phyloP scores from a whole-genome alignment of 495 filamentous ascomycete species.

The Wilcoxina mikolae region DNA sequence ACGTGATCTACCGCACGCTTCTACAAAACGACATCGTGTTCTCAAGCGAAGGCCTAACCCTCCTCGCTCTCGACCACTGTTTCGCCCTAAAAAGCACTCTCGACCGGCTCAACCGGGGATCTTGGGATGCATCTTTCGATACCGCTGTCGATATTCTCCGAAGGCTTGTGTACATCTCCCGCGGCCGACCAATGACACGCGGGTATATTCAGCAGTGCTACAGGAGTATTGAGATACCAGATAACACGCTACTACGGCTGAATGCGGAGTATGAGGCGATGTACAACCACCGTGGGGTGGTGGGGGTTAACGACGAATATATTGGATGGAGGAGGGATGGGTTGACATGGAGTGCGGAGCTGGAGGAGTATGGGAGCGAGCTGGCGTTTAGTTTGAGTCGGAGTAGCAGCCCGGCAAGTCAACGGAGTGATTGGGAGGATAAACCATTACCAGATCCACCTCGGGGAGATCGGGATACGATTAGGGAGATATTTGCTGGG shows the following conservation, averaged over 20 bases:
- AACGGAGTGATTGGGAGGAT: slow-evolving; percentile 6
- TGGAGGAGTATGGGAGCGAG: slow-evolving; percentile 18
- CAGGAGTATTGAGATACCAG: slow-evolving; percentile 16
- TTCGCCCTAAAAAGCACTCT: slow-evolving; percentile 22
- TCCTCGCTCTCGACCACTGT: slow-evolving; percentile 23
- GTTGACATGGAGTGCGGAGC: slow-evolving; percentile 15
- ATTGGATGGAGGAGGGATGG: slow-evolving; percentile 27
- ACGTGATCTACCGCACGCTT: slow-evolving; percentile 18
- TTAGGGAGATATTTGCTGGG: no score
- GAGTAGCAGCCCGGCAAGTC: slow-evolving; percentile 9
- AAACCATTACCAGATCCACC: slow-evolving; percentile 18
- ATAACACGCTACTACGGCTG: slow-evolving; percentile 21
- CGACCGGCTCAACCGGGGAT: not conserved
- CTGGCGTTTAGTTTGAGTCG: not conserved
- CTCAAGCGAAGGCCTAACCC: slow-evolving; percentile 26
- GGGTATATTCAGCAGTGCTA: slow-evolving; percentile 27
- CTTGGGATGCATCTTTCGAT: slow-evolving; percentile 10
- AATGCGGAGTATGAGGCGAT: slow-evolving; percentile 23
- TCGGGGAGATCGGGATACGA: no score
- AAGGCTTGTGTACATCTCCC: slow-evolving; percentile 19
- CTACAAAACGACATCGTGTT: slow-evolving; percentile 27
- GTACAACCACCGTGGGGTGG: slow-evolving; percentile 17
- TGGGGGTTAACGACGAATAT: slow-evolving; percentile 28
- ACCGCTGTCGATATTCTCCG: slow-evolving; percentile 23
- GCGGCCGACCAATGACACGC: slow-evolving; percentile 23